These are phyloP conservation scores for Scenedesmus sp. DNA, from an alignment of 163 green algal genomes.

Conservation along the genomic window DNA sequence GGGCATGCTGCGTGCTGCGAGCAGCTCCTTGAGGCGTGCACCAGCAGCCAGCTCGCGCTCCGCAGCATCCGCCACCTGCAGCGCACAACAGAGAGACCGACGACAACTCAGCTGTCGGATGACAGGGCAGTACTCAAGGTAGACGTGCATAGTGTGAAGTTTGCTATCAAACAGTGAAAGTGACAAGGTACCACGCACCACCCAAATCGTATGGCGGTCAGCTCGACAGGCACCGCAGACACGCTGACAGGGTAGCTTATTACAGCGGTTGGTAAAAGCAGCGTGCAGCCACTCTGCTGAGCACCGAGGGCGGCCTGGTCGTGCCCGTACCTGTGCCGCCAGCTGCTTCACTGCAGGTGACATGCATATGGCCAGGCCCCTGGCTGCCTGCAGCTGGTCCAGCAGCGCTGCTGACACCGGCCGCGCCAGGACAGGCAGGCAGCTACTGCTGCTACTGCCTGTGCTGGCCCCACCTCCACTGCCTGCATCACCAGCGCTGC, in stretches of 20 bases:
- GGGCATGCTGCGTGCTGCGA: constrained; percentile 24
- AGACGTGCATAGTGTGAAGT: no score
- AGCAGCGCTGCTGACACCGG: constrained; percentile 38
- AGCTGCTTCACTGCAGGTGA: constrained; percentile 28
- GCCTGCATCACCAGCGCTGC: constrained; percentile 20
- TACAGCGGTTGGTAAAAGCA: not conserved
- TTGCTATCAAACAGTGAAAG: no score
- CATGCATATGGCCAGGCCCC: constrained; percentile 16
- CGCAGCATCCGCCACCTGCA: constrained; percentile 35
- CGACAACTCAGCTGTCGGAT: not conserved
- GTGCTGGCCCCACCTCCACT: not conserved
- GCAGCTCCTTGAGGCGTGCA: constrained; percentile 57
- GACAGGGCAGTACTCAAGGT: no score
- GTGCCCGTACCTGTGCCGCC: constrained; percentile 35
- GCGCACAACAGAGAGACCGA: not conserved
- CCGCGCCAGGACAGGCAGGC: constrained; percentile 31
- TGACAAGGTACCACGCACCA: no score
- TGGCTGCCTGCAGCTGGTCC: constrained; percentile 26
- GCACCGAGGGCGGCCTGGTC: not conserved
- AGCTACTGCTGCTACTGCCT: constrained; percentile 14
- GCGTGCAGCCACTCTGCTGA: not conserved
- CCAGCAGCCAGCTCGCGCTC: constrained; percentile 60
- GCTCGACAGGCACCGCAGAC: no score
- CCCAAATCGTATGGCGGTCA: no score
- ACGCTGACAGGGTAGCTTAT: no score